These are phyloP conservation scores for Saccharomycopsis olivae DNA, from an alignment of 805 yeast species.

Conservation along the genomic window DNA sequence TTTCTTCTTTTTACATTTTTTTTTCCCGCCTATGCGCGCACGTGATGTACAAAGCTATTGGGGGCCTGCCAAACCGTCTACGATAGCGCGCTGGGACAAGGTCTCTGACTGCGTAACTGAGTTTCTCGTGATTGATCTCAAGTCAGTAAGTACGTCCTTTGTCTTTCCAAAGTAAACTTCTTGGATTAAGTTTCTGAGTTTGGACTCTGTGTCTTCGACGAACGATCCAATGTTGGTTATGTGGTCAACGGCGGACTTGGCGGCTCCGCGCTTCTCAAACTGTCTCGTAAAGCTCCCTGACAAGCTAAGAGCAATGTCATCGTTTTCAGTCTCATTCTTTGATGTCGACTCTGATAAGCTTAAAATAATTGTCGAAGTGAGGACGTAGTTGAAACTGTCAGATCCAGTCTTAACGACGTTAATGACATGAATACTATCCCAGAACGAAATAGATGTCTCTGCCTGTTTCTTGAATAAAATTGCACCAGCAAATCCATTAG, in stretches of 20 bases:
- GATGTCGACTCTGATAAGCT: constrained; percentile 35
- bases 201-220: constrained; percentile 82
- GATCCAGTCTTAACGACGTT: constrained; percentile 39
- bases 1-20: too few species aligned
- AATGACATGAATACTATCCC: constrained; percentile 94
- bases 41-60: too few species aligned
- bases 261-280: constrained; percentile 40
- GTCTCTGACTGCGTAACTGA: too few species aligned
- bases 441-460: constrained; percentile 36
- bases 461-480: constrained; percentile 68
- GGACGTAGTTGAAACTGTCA: constrained; percentile 35
- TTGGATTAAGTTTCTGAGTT: constrained; percentile 76
- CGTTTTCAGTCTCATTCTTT: constrained; percentile 23
- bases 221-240: constrained; percentile 76
- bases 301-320: constrained; percentile 30
- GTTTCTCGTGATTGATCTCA: constrained; percentile 31
- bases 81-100: too few species aligned
- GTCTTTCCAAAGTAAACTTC: constrained; percentile 95
- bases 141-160: constrained; percentile 70
- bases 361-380: constrained; percentile 82
- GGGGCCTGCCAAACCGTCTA: too few species aligned
- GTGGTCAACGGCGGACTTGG: constrained; percentile 50
- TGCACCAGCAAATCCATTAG: constrained; percentile 78
- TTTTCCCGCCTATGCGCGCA: too few species aligned
- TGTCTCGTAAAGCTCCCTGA: constrained; percentile 87